Conservation (phyloP, 176 grass and related monocot species). For the Oryza coarctata region DNA sequence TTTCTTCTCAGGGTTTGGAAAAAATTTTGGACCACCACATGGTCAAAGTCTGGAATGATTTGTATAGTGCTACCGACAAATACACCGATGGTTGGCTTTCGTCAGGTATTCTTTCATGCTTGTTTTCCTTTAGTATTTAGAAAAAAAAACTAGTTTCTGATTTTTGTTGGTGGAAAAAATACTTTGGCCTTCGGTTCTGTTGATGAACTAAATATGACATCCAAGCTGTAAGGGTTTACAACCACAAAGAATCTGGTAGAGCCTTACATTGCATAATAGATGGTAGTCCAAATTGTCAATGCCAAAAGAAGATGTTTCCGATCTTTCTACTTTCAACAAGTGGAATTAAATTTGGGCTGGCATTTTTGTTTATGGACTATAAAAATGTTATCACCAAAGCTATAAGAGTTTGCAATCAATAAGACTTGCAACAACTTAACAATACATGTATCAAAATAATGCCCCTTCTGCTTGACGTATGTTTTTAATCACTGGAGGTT, state of each 20-base stretch:
- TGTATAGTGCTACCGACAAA: slow-evolving; percentile 76
- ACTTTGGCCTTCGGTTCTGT: neutral
- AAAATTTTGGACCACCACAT: slow-evolving; percentile 76
- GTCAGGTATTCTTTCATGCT: slow-evolving; percentile 58
- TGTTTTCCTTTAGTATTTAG: neutral
- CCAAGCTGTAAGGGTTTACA: neutral
- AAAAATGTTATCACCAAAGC: slow-evolving; percentile 7
- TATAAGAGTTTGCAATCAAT: neutral
- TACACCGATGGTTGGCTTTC: slow-evolving; percentile 91
- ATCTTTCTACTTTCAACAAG: neutral
- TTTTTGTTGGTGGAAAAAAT: neutral
- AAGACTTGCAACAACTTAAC: neutral
- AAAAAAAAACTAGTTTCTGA: neutral
- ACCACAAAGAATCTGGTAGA: neutral
- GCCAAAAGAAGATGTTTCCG: neutral
- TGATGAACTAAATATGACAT: neutral
- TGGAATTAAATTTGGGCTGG: neutral
- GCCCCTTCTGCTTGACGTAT: neutral
- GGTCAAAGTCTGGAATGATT: slow-evolving; percentile 80
- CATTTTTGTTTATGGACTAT: neutral
- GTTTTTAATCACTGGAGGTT: neutral
- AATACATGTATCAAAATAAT: slow-evolving; percentile 6
- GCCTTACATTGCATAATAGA: neutral
- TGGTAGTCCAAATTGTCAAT: neutral
- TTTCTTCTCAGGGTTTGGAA: slow-evolving; percentile 70